phyloP scores from a whole-genome alignment of 805 yeast genomes.

The Cyberlindnera mississippiensis region DNA sequence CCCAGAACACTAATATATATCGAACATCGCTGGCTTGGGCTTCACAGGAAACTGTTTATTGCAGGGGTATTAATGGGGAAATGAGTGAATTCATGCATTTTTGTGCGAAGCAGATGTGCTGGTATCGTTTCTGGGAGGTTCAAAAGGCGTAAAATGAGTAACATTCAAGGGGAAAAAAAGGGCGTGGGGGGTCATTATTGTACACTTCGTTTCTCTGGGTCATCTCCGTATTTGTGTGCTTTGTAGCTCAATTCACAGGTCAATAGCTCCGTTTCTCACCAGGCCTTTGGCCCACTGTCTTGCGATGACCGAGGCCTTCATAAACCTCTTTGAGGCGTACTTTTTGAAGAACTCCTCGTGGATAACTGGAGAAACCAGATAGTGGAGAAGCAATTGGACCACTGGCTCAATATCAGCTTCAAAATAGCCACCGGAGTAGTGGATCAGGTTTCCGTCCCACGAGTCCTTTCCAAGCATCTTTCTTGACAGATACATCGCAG shows the following conservation, averaged over 20 bases:
- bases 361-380: constrained; percentile 71
- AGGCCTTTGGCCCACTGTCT: constrained; percentile 47
- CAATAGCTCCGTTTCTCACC: constrained; percentile 15
- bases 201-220: constrained; percentile 6
- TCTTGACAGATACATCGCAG: constrained; percentile 82
- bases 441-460: constrained; percentile 85
- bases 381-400: constrained; percentile 69
- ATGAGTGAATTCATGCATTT: too few relatives aligned
- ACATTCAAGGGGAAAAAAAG: neutral
- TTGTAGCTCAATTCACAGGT: too few relatives aligned
- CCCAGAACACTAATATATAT: too few relatives aligned
- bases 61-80: too few relatives aligned
- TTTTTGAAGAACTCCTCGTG: constrained; percentile 93
- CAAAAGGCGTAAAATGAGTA: neutral
- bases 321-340: constrained; percentile 82
- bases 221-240: too few relatives aligned
- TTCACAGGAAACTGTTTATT: too few relatives aligned
- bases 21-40: too few relatives aligned
- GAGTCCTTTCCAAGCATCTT: constrained; percentile 59
- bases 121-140: too few relatives aligned
- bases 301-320: constrained; percentile 79
- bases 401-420: constrained; percentile 68
- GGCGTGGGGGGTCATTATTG: constrained; percentile 7
- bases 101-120: too few relatives aligned
- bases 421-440: constrained; percentile 87